A percentile compares a stretch with the other conserved stretches of the same genome.
These are phyloP conservation scores for Colletotrichum sp. DNA, from an alignment of 2,329 filamentous ascomycete genomes.

Conservation along the genomic window DNA sequence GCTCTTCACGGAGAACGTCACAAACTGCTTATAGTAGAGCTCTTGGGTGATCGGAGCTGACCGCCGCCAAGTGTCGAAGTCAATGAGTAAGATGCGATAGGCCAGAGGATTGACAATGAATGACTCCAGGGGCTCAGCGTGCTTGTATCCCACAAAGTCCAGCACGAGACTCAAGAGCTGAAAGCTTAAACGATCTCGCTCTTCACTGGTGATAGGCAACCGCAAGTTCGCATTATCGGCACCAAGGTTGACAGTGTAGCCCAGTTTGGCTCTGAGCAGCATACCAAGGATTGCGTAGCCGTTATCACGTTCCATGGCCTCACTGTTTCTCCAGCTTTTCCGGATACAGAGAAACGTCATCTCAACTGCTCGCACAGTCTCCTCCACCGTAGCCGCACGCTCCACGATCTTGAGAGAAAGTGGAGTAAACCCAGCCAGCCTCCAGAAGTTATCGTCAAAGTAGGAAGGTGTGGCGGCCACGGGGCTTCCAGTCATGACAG, in stretches of 20 bases:
- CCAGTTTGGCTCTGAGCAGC: conserved; percentile 83
- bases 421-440: conserved; percentile 87
- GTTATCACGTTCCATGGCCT: conserved; percentile 96
- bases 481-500: conserved; percentile 81
- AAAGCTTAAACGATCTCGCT: conserved; percentile 61
- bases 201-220: conserved; percentile 53
- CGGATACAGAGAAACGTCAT: conserved; percentile 86
- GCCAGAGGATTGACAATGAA: conserved; percentile 96
- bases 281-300: conserved; percentile 89
- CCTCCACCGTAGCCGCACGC: conserved; percentile 71
- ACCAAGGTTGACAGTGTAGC: conserved; percentile 44
- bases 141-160: conserved; percentile 87
- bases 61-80: conserved; percentile 91
- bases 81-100: conserved; percentile 89
- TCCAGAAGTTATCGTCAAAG: conserved; percentile 91
- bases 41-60: conserved; percentile 79
- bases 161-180: conserved; percentile 79
- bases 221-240: conserved; percentile 34
- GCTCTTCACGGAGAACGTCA: conserved; percentile 86
- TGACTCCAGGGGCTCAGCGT: conserved; percentile 79
- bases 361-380: conserved; percentile 78
- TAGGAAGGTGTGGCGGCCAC: conserved; percentile 82
- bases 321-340: conserved; percentile 95
- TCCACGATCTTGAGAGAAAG: conserved; percentile 86
- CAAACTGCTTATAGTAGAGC: conserved; percentile 92